These are phyloP conservation scores for Fraxinus anomala DNA, from an alignment of 257 asterid species.

Conservation along the genomic window DNA sequence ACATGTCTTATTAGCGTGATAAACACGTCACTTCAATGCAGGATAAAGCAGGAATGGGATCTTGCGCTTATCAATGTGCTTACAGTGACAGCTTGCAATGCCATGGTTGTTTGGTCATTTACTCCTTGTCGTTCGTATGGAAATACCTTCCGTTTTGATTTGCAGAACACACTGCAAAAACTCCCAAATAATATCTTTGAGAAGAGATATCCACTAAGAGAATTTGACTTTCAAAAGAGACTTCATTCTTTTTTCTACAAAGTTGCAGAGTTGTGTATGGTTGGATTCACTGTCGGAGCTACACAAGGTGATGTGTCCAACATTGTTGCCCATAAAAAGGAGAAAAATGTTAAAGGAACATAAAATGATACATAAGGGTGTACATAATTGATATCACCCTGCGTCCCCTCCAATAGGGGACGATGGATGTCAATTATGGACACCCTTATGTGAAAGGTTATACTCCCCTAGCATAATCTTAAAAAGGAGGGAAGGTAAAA, in stretches of 20 bases:
- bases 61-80: slow-evolving; percentile 94
- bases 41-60: slow-evolving; percentile 98
- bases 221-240: slow-evolving; percentile 87
- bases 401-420: too few species aligned
- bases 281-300: slow-evolving; percentile 91
- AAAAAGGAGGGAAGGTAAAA: slow-evolving; percentile 75
- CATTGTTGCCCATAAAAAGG: slow-evolving; percentile 66
- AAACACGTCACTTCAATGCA: slow-evolving; percentile 34
- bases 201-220: slow-evolving; percentile 83
- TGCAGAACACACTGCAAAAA: slow-evolving; percentile 96
- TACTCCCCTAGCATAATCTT: too few species aligned
- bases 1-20: slow-evolving; percentile 16
- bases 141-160: slow-evolving; percentile 83
- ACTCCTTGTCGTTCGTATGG: slow-evolving; percentile 99
- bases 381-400: too few species aligned
- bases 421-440: too few species aligned
- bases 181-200: slow-evolving; percentile 96
- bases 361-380: too few species aligned
- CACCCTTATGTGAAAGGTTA: too few species aligned
- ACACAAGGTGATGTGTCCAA: slow-evolving; percentile 84
- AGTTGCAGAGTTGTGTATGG: slow-evolving; percentile 94
- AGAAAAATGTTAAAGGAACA: too few species aligned
- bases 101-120: slow-evolving; percentile 86
- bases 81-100: slow-evolving; percentile 90
- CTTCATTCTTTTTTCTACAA: slow-evolving; percentile 78